Evolutionary conservation across 352 stramenopile genomes (phyloP).

Genomic region (Albugo candida): DNA sequence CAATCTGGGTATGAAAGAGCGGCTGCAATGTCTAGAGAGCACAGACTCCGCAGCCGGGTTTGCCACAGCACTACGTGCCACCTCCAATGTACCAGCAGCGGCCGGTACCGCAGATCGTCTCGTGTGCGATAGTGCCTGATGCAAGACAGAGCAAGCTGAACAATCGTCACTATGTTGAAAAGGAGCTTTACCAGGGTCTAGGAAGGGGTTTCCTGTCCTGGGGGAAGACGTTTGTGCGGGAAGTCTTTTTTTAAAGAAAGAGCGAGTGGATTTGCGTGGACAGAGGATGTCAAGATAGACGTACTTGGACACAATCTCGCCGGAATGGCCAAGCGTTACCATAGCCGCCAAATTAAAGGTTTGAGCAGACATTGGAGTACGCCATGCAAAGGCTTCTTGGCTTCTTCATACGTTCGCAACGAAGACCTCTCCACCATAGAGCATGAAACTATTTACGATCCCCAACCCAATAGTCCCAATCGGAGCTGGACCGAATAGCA

Average conservation of each 20-base stretch:
- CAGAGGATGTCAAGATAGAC: constrained; percentile 1
- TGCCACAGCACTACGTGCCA: neutral
- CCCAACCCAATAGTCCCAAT: neutral
- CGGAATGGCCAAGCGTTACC: neutral
- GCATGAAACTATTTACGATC: constrained; percentile 1
- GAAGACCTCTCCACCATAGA: neutral
- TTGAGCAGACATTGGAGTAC: neutral
- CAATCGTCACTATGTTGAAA: neutral
- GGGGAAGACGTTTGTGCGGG: neutral
- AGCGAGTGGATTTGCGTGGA: neutral
- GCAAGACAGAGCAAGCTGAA: neutral
- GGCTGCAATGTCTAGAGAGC: no score
- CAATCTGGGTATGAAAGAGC: no score
- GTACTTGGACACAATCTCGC: neutral
- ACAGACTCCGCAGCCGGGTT: no score
- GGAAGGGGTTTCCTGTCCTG: neutral
- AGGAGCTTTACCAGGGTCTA: constrained; percentile 1
- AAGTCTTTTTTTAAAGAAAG: neutral
- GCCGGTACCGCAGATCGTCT: neutral
- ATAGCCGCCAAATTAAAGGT: neutral
- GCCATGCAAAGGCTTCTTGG: neutral
- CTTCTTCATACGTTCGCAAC: constrained; percentile 1
- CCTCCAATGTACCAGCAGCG: neutral
- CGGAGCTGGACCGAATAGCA: constrained; percentile 4
- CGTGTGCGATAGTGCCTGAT: neutral